Evolutionary conservation across 2,329 filamentous ascomycete species (phyloP), one percentile per base, ranked within the genome.

Genomic region (Penicillium sp.): DNA sequence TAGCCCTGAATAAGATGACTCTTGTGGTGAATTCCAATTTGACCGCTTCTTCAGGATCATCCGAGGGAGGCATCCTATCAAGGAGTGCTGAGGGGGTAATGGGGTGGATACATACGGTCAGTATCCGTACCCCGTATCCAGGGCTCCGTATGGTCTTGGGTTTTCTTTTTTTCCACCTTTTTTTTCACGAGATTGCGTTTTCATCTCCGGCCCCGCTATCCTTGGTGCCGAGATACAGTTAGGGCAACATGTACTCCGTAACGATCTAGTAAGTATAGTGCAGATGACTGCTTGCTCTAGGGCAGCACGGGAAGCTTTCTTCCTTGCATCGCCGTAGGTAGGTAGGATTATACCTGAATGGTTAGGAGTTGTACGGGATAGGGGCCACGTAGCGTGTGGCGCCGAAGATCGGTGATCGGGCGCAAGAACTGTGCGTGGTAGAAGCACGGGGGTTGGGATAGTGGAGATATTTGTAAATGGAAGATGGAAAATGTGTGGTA

Each of bases 151-250:
- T 41, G 21, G 39, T 27, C n/a, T n/a, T 38, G 0, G 17, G 3
- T 31, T 31, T 43, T 19, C 10, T 3, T 35, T n/a, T 42, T 51
- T 19, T 38, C 8, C 4, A 5, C 9, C 2, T 15, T 31, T 55
- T 56, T 55, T 39, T 12, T 10, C 36, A 41, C 27, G 8, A 36
- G 36, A 42, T 41, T 47, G 43, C 27, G 17, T 42, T 21, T 29
- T 29, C 36, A 13, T 36, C 21, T 23, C 31, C 25, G 21, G 61
- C 59, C 61, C 59, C 62, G 61, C 61, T 55, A 29, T 25, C 10
- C 15, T 27, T 19, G 2, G 21, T 19, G 19, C 50, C 15, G 33
- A 21, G 21, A 36, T 36, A 31, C 49, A 17, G 39, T 45, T 51
- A 42, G 36, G 36, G 49, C 49, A 29, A 50, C 6, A 10, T 8